Conservation (phyloP, 2,329 filamentous ascomycete genomes). For the Alternaria sp. region DNA sequence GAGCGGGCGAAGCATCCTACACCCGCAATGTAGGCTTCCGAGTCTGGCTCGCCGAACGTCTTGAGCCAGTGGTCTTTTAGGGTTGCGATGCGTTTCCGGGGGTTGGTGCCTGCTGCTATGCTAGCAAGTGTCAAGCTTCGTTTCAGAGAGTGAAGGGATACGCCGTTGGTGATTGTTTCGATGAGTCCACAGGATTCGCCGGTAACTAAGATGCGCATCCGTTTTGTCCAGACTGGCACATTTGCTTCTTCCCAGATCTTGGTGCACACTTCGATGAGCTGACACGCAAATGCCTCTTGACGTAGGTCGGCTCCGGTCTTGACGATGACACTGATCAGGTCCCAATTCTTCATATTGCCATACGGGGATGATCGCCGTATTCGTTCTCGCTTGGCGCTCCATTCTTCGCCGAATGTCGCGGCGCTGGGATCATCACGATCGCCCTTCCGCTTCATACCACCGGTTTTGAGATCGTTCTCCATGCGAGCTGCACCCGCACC, state of each 20-base stretch:
- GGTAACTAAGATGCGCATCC: constrained; percentile 85
- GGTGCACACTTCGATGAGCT: constrained; percentile 80
- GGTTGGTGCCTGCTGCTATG: constrained; percentile 75
- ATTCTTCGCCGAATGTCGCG: constrained; percentile 85
- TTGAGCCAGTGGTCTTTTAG: constrained; percentile 83
- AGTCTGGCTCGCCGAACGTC: constrained; percentile 73
- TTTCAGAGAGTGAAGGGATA: constrained; percentile 85
- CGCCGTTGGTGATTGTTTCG: constrained; percentile 86
- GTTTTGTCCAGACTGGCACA: constrained; percentile 84
- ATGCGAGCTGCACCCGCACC: constrained; percentile 80
- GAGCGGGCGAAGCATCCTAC: constrained; percentile 81
- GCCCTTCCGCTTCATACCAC: constrained; percentile 78
- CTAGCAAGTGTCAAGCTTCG: constrained; percentile 78
- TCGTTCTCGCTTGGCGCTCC: constrained; percentile 82
- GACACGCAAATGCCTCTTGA: constrained; percentile 86
- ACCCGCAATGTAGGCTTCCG: constrained; percentile 71
- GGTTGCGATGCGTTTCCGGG: constrained; percentile 76
- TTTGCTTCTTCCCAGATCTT: constrained; percentile 80
- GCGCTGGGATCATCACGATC: constrained; percentile 86
- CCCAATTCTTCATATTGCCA: constrained; percentile 90
- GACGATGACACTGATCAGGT: constrained; percentile 83
- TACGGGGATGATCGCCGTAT: constrained; percentile 84
- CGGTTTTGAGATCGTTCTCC: constrained; percentile 89
- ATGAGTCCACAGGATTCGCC: constrained; percentile 84
- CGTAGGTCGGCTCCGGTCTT: constrained; percentile 84